phyloP scores from a whole-genome alignment of 768 basidiomycete species.

The Auricularia sp. region DNA sequence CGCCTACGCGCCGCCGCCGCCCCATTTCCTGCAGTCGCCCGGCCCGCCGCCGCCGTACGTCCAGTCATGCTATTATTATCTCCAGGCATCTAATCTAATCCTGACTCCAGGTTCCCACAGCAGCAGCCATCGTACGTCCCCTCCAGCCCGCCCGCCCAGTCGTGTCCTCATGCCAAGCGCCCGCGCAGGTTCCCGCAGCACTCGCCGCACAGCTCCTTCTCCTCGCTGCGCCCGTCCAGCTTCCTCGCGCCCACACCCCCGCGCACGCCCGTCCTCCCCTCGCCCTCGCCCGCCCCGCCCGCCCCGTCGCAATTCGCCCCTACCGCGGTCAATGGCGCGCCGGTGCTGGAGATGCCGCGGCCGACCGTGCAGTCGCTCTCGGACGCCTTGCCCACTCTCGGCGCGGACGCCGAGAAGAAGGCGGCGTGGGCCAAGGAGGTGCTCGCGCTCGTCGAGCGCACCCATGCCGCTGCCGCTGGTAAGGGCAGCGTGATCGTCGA shows the following conservation, averaged over 20 bases:
- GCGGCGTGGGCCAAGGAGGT: not conserved
- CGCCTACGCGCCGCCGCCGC: not conserved
- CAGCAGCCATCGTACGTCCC: no score
- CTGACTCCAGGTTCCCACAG: no score
- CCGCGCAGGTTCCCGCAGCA: slow-evolving; percentile 50
- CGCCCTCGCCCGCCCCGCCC: slow-evolving; percentile 34
- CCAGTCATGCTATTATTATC: not conserved
- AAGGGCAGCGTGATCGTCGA: not conserved
- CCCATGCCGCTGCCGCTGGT: not conserved
- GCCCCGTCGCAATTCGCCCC: not conserved
- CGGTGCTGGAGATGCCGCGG: not conserved
- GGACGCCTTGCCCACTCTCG: not conserved
- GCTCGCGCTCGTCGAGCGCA: not conserved
- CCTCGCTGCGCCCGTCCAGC: not conserved
- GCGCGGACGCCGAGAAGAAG: not conserved
- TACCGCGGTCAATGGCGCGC: not conserved
- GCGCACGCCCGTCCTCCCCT: not conserved
- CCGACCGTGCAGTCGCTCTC: not conserved
- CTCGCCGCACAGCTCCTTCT: slow-evolving; percentile 26
- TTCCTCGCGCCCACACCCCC: not conserved
- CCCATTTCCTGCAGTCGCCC: not conserved
- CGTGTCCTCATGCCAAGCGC: slow-evolving; percentile 42
- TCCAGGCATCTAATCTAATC: no score
- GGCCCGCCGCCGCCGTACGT: not conserved
- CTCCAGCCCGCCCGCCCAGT: no score